These are phyloP conservation scores for Aspergillus awamori DNA, from an alignment of 2,329 filamentous ascomycete genomes.

Conservation along the genomic window DNA sequence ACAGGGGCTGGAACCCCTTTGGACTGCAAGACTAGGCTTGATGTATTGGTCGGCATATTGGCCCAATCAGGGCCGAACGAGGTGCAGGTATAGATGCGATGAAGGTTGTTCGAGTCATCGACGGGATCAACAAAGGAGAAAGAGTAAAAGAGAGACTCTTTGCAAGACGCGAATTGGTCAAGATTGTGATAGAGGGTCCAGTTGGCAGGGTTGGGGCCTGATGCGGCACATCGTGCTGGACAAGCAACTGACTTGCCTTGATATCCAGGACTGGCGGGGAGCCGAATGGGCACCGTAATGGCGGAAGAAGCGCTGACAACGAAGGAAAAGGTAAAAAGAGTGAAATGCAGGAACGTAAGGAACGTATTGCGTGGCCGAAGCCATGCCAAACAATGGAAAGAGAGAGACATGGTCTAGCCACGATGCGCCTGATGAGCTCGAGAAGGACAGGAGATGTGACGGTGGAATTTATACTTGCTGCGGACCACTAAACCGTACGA, in stretches of 20 bases:
- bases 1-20: background rate
- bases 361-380: background rate
- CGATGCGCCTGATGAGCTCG: background rate
- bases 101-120: background rate
- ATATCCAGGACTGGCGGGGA: slow-evolving; percentile 9
- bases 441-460: background rate
- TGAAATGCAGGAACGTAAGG: background rate
- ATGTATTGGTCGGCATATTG: background rate
- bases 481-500: background rate
- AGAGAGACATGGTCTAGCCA: background rate
- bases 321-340: background rate
- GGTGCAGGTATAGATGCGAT: slow-evolving; percentile 3
- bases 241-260: background rate
- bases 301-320: background rate
- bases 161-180: background rate
- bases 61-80: slow-evolving; percentile 1
- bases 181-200: slow-evolving; percentile 8
- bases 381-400: background rate
- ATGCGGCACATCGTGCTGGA: background rate
- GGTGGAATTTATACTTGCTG: background rate
- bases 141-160: slow-evolving; percentile 4
- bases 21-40: background rate
- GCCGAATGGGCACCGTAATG: background rate
- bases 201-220: slow-evolving; percentile 3
- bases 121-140: slow-evolving; percentile 1